These are phyloP conservation scores for Ceratobasidium papillatum DNA, from an alignment of 1,284 basidiomycete genomes.

Conservation along the genomic window DNA sequence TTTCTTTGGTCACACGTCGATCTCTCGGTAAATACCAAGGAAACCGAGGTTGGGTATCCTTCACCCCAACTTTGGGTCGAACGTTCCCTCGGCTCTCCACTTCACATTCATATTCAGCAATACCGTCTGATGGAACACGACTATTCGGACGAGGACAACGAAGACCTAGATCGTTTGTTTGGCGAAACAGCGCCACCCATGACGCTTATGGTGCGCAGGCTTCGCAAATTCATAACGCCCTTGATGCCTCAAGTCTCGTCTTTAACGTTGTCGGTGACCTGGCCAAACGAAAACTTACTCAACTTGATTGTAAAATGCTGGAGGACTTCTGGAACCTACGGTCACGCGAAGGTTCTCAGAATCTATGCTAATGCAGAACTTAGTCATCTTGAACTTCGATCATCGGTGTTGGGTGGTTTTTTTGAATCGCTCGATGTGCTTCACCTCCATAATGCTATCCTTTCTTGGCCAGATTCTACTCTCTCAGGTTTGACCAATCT, in stretches of 20 bases:
- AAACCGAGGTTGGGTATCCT: neutral
- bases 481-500: neutral
- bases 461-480: neutral
- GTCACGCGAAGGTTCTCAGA: neutral
- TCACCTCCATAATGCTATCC: neutral
- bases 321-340: neutral
- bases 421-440: neutral
- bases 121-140: neutral
- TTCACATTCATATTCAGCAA: neutral
- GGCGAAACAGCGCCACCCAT: neutral
- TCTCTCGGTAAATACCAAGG: neutral
- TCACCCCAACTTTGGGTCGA: neutral
- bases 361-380: neutral
- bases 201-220: neutral
- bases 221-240: neutral
- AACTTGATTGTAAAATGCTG: neutral
- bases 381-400: neutral
- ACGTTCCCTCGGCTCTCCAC: neutral
- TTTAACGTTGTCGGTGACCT: neutral
- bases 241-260: neutral
- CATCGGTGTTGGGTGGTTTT: neutral
- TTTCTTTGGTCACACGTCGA: conserved; percentile 15
- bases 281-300: neutral
- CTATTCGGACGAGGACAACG: neutral
- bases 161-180: neutral